Percentiles rank a stretch among this genome's conserved stretches.
These are phyloP conservation scores for Ogataea salicorniae DNA, from an alignment of 805 yeast species.

Conservation along the genomic window DNA sequence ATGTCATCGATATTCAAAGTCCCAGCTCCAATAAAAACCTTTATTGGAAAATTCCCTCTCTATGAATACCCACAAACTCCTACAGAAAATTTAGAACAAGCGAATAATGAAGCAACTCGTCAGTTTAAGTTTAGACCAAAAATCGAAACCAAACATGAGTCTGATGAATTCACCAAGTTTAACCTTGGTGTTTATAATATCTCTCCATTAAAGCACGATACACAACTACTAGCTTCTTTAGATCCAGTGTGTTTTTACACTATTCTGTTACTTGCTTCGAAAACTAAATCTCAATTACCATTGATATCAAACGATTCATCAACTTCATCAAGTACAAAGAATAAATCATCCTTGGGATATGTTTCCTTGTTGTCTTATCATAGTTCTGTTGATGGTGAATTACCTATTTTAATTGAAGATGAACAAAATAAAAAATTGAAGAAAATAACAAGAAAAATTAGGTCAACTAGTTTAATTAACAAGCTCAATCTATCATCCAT, in stretches of 20 bases:
- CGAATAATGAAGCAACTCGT: constrained; percentile 13
- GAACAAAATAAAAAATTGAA: constrained; percentile 27
- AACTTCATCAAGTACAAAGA: no score
- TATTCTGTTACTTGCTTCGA: constrained; percentile 41
- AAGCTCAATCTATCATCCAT: constrained; percentile 33
- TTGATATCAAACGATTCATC: constrained; percentile 5
- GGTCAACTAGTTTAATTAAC: constrained; percentile 34
- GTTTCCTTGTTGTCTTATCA: constrained; percentile 43
- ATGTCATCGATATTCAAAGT: constrained; percentile 15
- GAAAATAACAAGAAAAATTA: constrained; percentile 29
- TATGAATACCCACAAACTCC: constrained; percentile 35
- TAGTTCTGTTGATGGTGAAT: constrained; percentile 42
- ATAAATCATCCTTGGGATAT: constrained; percentile 22
- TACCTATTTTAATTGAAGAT: constrained; percentile 57
- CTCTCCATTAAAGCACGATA: constrained; percentile 26
- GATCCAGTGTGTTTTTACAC: constrained; percentile 55
- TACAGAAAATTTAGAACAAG: constrained; percentile 9
- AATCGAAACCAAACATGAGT: constrained; percentile 9
- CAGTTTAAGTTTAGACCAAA: constrained; percentile 15
- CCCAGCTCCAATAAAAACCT: constrained; percentile 38
- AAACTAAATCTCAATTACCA: constrained; percentile 42
- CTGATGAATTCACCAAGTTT: constrained; percentile 31
- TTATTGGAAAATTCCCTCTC: constrained; percentile 52
- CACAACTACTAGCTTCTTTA: constrained; percentile 36
- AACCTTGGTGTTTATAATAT: constrained; percentile 52